These are phyloP conservation scores for Speleostelium caveatum DNA, from an alignment of 78 protist species.

Conservation along the genomic window DNA sequence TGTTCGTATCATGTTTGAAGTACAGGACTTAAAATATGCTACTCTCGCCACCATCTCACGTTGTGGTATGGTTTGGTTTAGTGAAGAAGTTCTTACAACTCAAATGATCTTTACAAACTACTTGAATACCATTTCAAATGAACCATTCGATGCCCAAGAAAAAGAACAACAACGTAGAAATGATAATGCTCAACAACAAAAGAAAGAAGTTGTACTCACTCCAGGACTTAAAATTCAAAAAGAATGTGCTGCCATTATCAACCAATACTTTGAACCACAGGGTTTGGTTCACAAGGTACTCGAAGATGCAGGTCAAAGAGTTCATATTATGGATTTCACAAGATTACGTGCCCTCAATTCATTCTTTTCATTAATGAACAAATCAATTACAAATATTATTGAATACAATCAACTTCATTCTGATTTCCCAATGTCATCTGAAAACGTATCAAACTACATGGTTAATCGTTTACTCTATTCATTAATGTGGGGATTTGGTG, in stretches of 20 bases:
- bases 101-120: conserved; percentile 83
- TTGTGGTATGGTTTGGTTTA: conserved; percentile 99
- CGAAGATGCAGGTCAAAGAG: conserved; percentile 70
- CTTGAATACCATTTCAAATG: conserved; percentile 57
- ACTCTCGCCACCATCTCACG: conserved; percentile 99
- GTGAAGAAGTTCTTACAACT: conserved; percentile 87
- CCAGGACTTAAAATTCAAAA: conserved; percentile 54
- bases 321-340: conserved; percentile 94
- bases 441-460: conserved; percentile 43
- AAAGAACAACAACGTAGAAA: conserved; percentile 60
- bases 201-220: conserved; percentile 3
- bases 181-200: conserved; percentile 32
- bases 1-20: conserved; percentile 97
- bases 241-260: conserved; percentile 75
- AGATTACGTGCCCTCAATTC: conserved; percentile 79
- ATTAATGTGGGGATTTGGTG: conserved; percentile 95
- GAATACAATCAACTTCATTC: conserved; percentile 89
- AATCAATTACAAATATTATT: conserved; percentile 60
- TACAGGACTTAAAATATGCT: conserved; percentile 95
- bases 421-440: conserved; percentile 87
- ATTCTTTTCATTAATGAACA: conserved; percentile 85
- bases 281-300: conserved; percentile 81
- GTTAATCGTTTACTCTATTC: conserved; percentile 79
- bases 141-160: conserved; percentile 78
- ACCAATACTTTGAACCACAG: conserved; percentile 66